Conservation (phyloP, 352 stramenopile species). For the Pythium grandisporangium region DNA sequence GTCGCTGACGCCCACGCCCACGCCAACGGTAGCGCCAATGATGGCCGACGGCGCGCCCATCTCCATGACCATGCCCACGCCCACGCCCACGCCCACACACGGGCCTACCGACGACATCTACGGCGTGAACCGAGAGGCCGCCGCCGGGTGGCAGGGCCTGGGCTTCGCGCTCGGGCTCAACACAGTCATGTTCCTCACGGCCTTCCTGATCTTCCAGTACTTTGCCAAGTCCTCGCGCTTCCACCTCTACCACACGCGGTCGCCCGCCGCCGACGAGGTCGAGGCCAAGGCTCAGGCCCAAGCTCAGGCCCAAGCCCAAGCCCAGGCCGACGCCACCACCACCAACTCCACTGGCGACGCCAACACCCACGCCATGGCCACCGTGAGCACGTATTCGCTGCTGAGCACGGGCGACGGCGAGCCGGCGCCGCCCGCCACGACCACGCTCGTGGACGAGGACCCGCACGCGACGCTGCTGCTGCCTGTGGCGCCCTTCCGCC, state of each 20-base stretch:
- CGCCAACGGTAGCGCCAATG: conserved; percentile 6
- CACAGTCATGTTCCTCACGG: conserved; percentile 49
- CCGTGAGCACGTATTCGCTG: no score
- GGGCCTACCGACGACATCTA: conserved; percentile 80
- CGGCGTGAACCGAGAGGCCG: conserved; percentile 55
- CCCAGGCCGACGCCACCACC: no score
- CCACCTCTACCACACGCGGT: conserved; percentile 60
- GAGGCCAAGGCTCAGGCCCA: no score
- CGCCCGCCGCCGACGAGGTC: conserved; percentile 14
- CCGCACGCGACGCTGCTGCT: no score
- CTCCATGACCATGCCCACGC: no score
- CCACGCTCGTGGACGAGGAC: no score
- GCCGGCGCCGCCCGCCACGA: conserved; percentile 27
- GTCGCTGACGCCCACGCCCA: not conserved
- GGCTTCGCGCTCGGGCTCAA: conserved; percentile 72
- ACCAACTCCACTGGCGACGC: no score
- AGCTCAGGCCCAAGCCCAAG: no score
- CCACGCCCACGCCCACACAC: conserved; percentile 34
- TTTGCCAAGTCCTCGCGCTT: conserved; percentile 58
- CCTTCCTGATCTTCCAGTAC: conserved; percentile 58
- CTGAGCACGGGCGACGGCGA: no score
- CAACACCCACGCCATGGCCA: no score
- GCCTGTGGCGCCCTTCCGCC: conserved; percentile 41
- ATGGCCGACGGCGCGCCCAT: no score
- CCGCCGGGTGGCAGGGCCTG: conserved; percentile 74